Percentiles rank a stretch among this genome's conserved stretches.
Conservation (phyloP, 1,284 basidiomycete genomes). For the Pascua sp. region DNA sequence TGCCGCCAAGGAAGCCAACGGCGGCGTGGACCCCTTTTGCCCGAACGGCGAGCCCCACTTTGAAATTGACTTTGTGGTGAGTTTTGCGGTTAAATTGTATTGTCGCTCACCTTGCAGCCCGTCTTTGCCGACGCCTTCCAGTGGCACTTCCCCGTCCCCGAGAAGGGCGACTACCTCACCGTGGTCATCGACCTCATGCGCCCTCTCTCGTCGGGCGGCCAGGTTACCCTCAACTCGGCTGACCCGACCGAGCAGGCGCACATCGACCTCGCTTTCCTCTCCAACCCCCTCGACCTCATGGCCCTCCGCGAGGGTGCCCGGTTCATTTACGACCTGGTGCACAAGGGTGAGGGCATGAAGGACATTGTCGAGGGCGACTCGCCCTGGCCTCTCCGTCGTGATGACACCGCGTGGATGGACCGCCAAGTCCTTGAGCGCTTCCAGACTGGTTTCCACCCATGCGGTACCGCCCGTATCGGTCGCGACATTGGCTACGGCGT, state of each 20-base stretch:
- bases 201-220: neutral
- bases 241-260: slow-evolving; percentile 58
- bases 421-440: slow-evolving; percentile 41
- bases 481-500: slow-evolving; percentile 56
- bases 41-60: slow-evolving; percentile 12
- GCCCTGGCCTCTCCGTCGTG: slow-evolving; percentile 9
- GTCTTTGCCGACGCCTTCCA: slow-evolving; percentile 6
- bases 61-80: slow-evolving; percentile 9
- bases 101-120: neutral
- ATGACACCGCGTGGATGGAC: slow-evolving; percentile 18
- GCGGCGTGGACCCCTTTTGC: slow-evolving; percentile 9
- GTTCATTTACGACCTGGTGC: slow-evolving; percentile 8
- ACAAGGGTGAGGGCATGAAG: slow-evolving; percentile 29
- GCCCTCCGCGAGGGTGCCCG: slow-evolving; percentile 17
- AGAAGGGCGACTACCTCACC: slow-evolving; percentile 5
- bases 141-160: slow-evolving; percentile 7
- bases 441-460: slow-evolving; percentile 6
- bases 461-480: no score
- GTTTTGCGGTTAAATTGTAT: neutral
- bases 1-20: slow-evolving; percentile 7
- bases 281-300: slow-evolving; percentile 43
- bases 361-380: slow-evolving; percentile 21
- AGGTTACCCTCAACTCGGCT: slow-evolving; percentile 35
- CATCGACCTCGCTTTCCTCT: slow-evolving; percentile 61
- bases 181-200: slow-evolving; percentile 12